A percentile compares a stretch with the other conserved stretches of the same genome.
phyloP scores from a whole-genome alignment of 2,329 filamentous ascomycete species.

The Arthroderma uncinatum region DNA sequence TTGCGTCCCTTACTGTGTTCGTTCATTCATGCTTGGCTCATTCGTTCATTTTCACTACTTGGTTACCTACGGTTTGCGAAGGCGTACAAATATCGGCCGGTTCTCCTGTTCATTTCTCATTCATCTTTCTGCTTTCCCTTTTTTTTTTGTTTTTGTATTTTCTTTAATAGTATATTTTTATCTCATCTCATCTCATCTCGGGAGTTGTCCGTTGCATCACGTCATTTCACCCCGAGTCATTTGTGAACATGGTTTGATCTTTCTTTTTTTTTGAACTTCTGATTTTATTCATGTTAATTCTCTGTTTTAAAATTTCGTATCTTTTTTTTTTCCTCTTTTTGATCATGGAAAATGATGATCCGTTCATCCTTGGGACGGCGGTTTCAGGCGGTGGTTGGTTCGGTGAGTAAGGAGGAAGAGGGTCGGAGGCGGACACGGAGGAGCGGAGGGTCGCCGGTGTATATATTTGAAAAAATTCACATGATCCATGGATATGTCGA shows the following conservation, averaged over 20 bases:
- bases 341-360: no score
- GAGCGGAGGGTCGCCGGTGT: not conserved
- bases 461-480: not conserved
- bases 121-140: not conserved
- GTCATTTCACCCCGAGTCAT: not conserved
- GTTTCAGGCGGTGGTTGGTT: no score
- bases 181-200: not conserved
- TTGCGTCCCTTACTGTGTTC: not conserved
- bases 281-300: not conserved
- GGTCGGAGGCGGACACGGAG: not conserved
- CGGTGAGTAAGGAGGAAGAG: no score
- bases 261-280: no score
- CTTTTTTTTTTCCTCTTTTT: not conserved
- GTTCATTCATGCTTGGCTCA: not conserved
- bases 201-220: not conserved
- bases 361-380: not conserved
- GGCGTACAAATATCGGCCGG: not conserved
- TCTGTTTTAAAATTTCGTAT: not conserved
- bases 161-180: not conserved
- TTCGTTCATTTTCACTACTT: not conserved
- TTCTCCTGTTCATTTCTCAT: not conserved
- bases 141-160: conserved; percentile 1
- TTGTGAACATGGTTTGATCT: not conserved
- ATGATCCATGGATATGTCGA: no score
- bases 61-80: not conserved